Conservation (phyloP, 208 protist genomes). For the Leptomonas pyrrhocoris region DNA sequence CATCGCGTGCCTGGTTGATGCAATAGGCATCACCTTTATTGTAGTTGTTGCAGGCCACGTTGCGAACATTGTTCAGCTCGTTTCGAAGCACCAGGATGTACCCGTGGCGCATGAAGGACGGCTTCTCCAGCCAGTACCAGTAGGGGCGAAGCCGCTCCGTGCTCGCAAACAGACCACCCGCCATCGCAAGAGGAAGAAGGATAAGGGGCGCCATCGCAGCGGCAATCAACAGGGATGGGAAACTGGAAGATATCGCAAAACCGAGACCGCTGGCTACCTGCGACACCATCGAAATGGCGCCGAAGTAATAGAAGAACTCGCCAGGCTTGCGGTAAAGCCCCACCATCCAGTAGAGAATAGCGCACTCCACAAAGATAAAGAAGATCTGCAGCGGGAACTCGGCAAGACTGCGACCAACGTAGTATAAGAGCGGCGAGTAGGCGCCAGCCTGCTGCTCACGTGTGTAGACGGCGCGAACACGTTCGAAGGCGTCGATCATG, state of each 20-base stretch:
- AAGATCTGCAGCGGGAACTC: constrained; percentile 60
- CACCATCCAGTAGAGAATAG: constrained; percentile 73
- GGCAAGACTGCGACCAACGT: constrained; percentile 40
- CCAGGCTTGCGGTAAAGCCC: constrained; percentile 43
- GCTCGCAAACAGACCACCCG: constrained; percentile 66
- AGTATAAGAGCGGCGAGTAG: constrained; percentile 70
- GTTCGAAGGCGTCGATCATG: constrained; percentile 58
- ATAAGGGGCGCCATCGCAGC: constrained; percentile 56
- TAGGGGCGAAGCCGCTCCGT: constrained; percentile 67
- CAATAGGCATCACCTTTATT: constrained; percentile 51
- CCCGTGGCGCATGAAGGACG: constrained; percentile 65
- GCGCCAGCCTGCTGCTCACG: constrained; percentile 71
- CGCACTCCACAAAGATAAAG: constrained; percentile 43
- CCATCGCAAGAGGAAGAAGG: constrained; percentile 60
- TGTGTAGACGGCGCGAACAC: constrained; percentile 49
- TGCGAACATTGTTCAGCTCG: constrained; percentile 45
- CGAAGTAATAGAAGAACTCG: constrained; percentile 69
- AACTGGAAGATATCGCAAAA: constrained; percentile 53
- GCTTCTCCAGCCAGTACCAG: constrained; percentile 83
- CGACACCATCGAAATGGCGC: constrained; percentile 43
- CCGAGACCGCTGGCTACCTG: constrained; percentile 55
- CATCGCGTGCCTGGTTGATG: constrained; percentile 48
- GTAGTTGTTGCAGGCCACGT: constrained; percentile 35
- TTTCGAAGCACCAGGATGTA: constrained; percentile 68
- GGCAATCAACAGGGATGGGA: constrained; percentile 37